Conservation (phyloP, 169 alveolate species). For the Toxoplasma gondii region DNA sequence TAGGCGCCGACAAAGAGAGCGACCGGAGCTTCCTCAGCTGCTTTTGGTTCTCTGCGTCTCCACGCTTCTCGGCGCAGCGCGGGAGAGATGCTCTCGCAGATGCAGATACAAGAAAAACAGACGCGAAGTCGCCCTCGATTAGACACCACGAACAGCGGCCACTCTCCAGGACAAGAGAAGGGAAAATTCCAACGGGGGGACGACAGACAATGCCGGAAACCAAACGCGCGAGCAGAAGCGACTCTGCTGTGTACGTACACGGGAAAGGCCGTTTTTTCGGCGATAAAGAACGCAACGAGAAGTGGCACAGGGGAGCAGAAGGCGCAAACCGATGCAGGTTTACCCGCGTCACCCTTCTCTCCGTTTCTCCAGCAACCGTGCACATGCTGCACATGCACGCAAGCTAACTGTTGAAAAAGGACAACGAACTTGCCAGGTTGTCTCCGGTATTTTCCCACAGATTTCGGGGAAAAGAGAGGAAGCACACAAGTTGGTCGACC, state of each 20-base stretch:
- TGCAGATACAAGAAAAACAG: background rate
- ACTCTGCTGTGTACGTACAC: background rate
- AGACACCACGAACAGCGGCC: background rate
- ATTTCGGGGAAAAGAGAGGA: no score
- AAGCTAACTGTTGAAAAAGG: no score
- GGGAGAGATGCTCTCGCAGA: background rate
- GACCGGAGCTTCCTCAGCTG: no score
- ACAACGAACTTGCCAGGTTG: no score
- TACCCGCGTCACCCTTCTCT: background rate
- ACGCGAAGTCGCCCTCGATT: no score
- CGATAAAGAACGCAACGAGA: background rate
- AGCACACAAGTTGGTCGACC: no score
- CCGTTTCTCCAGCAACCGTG: no score
- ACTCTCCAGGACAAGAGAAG: background rate
- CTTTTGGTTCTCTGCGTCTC: background rate
- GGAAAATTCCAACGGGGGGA: background rate
- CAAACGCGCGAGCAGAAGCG: no score
- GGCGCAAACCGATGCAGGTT: background rate
- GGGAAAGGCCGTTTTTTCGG: background rate
- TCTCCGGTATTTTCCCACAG: no score
- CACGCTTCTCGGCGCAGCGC: background rate
- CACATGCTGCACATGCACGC: no score
- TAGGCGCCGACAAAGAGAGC: no score
- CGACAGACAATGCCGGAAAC: no score
- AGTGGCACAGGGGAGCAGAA: background rate